A percentile compares a stretch with the other conserved stretches of the same genome.
Evolutionary conservation across 176 grass and related monocot species (phyloP).

Genomic region (Stipa capillata): DNA sequence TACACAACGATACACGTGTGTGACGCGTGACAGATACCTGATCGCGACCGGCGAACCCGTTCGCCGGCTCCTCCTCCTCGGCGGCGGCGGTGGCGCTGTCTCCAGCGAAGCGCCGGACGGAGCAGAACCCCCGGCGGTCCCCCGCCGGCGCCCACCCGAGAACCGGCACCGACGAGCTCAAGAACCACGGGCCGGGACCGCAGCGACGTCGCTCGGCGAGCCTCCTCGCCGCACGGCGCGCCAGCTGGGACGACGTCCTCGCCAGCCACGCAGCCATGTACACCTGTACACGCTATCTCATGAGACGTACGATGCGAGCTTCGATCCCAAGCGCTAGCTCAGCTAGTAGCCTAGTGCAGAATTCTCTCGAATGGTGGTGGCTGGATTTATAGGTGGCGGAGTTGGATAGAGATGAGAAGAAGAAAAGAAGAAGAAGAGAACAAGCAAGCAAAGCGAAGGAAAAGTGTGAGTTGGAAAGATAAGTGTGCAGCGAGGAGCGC

Average conservation of each 20-base stretch:
- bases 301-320: not conserved
- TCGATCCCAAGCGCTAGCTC: not conserved
- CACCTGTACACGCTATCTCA: not conserved
- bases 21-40: slow-evolving; percentile 4
- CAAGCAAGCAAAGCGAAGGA: not conserved
- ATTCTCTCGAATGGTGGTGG: not conserved
- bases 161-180: not conserved
- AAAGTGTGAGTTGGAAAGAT: slow-evolving; percentile 27
- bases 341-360: not conserved
- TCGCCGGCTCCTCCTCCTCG: not conserved
- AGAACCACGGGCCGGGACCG: not conserved
- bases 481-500: not conserved
- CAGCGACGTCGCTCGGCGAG: not conserved
- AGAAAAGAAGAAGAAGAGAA: not conserved
- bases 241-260: slow-evolving; percentile 14
- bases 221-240: not conserved
- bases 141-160: not conserved
- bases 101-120: slow-evolving; percentile 20
- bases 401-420: not conserved
- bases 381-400: not conserved
- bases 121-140: slow-evolving; percentile 26
- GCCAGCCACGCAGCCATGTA: slow-evolving; percentile 18
- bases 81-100: not conserved
- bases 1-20: not conserved
- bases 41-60: not conserved